Evolutionary conservation across 2,329 filamentous ascomycete genomes (phyloP).

Genomic region (Phyllosticta paracitricarpa): DNA sequence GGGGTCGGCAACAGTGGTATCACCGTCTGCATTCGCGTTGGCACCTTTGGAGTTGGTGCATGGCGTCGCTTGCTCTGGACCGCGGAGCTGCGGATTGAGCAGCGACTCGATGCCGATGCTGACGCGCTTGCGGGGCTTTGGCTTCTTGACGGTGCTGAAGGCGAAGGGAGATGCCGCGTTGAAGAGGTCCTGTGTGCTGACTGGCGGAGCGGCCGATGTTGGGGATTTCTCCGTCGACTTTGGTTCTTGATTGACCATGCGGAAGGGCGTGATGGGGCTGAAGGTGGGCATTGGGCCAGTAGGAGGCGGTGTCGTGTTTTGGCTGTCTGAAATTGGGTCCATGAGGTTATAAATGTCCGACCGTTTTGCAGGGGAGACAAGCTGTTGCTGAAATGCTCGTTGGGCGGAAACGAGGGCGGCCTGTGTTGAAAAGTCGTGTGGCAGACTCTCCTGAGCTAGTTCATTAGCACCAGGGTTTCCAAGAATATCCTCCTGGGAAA

Average conservation of each 20-base stretch:
- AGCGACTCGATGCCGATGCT: neutral
- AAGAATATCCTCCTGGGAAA: too few relatives aligned
- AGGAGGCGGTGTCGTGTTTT: neutral
- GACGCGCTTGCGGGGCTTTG: constrained; percentile 7
- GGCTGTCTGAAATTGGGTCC: neutral
- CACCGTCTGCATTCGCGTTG: neutral
- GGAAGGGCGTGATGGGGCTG: constrained; percentile 12
- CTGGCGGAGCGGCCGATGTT: constrained; percentile 15
- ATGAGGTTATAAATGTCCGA: neutral
- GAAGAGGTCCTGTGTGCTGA: constrained; percentile 37
- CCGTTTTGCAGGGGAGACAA: constrained; percentile 4
- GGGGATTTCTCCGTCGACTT: constrained; percentile 13
- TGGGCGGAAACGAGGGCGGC: constrained; percentile 25
- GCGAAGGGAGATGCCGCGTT: constrained; percentile 31
- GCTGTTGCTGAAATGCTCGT: constrained; percentile 23
- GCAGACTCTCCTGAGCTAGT: neutral
- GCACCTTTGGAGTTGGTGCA: too few relatives aligned
- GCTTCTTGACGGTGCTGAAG: constrained; percentile 34
- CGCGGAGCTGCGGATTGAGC: neutral
- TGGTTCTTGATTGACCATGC: constrained; percentile 11
- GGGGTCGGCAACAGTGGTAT: neutral
- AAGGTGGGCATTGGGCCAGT: neutral
- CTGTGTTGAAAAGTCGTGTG: constrained; percentile 24
- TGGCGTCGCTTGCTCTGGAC: neutral
- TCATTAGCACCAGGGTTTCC: neutral